These are phyloP conservation scores for Botrytis squamosa DNA, from an alignment of 2,329 filamentous ascomycete species.

Conservation along the genomic window DNA sequence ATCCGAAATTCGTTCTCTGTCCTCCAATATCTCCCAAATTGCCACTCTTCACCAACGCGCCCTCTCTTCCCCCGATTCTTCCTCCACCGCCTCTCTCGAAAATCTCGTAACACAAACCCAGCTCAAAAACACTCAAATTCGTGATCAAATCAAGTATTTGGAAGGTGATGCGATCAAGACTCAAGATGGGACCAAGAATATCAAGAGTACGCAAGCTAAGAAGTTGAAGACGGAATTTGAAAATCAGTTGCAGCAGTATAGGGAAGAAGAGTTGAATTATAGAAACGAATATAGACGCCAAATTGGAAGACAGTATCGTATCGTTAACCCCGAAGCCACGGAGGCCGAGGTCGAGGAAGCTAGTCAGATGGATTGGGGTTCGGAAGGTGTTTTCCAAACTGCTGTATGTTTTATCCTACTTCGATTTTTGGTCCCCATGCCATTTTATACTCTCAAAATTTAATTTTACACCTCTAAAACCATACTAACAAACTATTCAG, in stretches of 20 bases:
- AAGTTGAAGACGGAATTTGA: constrained; percentile 74
- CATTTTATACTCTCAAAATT: no score
- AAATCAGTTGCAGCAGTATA: constrained; percentile 67
- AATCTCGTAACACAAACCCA: constrained; percentile 68
- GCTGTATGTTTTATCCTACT: constrained; percentile 56
- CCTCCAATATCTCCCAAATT: constrained; percentile 66
- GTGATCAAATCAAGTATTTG: constrained; percentile 74
- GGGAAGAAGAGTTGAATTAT: constrained; percentile 70
- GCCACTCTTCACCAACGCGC: constrained; percentile 69
- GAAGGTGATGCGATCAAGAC: constrained; percentile 69
- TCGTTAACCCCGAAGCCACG: constrained; percentile 77
- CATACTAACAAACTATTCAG: constrained; percentile 44
- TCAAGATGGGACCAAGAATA: constrained; percentile 55
- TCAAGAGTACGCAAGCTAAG: constrained; percentile 70
- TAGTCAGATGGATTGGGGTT: constrained; percentile 68
- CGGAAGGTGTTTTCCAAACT: constrained; percentile 79
- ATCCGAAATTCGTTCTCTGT: constrained; percentile 65
- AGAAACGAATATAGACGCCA: constrained; percentile 71
- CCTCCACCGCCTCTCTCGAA: constrained; percentile 54
- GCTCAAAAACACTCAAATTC: constrained; percentile 70
- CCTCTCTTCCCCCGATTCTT: constrained; percentile 62
- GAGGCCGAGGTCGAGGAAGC: constrained; percentile 71
- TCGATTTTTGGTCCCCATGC: not conserved
- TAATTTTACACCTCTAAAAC: not conserved
- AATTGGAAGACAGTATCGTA: constrained; percentile 76